Evolutionary conservation across 495 filamentous ascomycete genomes (phyloP).

Genomic region (Xylaria acuta): DNA sequence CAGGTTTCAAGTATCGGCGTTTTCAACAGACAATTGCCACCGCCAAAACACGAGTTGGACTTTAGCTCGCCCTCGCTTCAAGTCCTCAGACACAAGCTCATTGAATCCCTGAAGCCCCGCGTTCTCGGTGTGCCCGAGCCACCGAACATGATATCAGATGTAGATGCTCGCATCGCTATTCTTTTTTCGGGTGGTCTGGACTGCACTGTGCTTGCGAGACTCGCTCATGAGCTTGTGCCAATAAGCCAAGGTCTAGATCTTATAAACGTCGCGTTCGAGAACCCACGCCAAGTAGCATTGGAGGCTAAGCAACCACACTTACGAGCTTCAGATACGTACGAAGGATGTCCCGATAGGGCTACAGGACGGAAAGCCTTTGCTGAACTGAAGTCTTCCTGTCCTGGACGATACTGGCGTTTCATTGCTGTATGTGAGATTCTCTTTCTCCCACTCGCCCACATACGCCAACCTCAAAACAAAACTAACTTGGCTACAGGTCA

Average conservation of each 20-base stretch:
- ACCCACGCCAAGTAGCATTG: constrained; percentile 64
- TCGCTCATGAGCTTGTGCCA: constrained; percentile 82
- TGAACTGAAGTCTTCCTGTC: constrained; percentile 76
- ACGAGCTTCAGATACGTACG: constrained; percentile 60
- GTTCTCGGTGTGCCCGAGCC: constrained; percentile 72
- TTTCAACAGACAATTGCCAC: constrained; percentile 63
- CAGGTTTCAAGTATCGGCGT: constrained; percentile 65
- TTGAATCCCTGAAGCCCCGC: constrained; percentile 68
- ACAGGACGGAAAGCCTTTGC: constrained; percentile 78
- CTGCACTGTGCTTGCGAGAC: constrained; percentile 83
- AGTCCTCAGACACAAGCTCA: constrained; percentile 63
- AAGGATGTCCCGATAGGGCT: constrained; percentile 85
- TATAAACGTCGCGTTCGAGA: constrained; percentile 96
- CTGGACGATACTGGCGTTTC: constrained; percentile 78
- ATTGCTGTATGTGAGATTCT: constrained; percentile 58
- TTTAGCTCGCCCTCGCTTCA: constrained; percentile 59
- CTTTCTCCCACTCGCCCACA: background rate
- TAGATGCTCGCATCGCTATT: constrained; percentile 69
- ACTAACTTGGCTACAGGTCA: constrained; percentile 60
- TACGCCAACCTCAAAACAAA: background rate
- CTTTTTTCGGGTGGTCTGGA: constrained; percentile 96
- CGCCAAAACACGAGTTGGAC: constrained; percentile 46
- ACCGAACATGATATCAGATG: constrained; percentile 39
- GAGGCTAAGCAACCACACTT: constrained; percentile 26
- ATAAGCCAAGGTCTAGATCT: constrained; percentile 75